Evolutionary conservation across 192 early-diverging fungal species (phyloP).

Genomic region (Coemansia aciculifera): DNA sequence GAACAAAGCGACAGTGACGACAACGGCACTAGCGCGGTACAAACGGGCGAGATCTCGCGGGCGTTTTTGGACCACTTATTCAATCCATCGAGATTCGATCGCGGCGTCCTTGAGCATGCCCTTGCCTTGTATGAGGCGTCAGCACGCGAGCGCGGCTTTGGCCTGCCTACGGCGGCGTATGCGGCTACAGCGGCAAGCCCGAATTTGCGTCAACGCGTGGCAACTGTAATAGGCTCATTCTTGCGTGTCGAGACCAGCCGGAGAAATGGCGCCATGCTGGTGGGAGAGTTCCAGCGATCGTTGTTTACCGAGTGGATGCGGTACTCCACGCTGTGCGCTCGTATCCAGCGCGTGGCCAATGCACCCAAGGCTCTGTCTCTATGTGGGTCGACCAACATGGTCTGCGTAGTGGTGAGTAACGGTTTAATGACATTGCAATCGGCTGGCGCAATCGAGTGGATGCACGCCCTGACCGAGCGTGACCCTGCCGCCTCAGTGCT

Average conservation of each 20-base stretch:
- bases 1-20: background rate
- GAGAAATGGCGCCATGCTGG: conserved; percentile 16
- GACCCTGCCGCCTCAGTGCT: conserved; percentile 34
- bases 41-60: conserved; percentile 30
- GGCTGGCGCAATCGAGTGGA: conserved; percentile 39
- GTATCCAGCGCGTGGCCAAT: conserved; percentile 39
- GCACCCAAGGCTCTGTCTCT: conserved; percentile 36
- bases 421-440: conserved; percentile 16
- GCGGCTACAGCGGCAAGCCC: conserved; percentile 19
- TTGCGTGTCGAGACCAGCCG: conserved; percentile 25
- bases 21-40: conserved; percentile 10
- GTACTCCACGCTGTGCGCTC: conserved; percentile 47
- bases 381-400: conserved; percentile 34
- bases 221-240: conserved; percentile 34
- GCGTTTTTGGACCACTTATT: conserved; percentile 52
- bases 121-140: conserved; percentile 33
- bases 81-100: conserved; percentile 41
- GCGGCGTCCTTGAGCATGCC: conserved; percentile 42
- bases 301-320: conserved; percentile 57
- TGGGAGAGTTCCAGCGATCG: conserved; percentile 35
- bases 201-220: conserved; percentile 35
- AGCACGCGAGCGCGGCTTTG: conserved; percentile 38
- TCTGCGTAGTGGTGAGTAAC: conserved; percentile 32
- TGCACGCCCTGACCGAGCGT: conserved; percentile 24
- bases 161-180: conserved; percentile 22